Evolutionary conservation across 2,329 filamentous ascomycete genomes (phyloP), one percentile per base, ranked within the genome.

Genomic region (Aspergillus aculeatus): DNA sequence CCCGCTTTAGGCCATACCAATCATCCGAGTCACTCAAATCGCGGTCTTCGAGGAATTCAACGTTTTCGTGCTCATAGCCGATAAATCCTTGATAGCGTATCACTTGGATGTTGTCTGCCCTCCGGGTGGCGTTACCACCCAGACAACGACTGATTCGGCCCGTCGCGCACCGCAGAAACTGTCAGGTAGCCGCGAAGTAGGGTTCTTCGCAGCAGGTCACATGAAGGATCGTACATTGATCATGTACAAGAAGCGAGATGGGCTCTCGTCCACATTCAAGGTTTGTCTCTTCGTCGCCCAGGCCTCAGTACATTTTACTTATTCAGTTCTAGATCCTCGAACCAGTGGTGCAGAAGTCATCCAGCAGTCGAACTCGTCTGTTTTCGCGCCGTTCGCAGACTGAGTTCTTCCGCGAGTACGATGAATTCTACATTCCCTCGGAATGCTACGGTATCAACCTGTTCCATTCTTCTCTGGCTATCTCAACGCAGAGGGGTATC

Each of bases 191-290:
- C 91, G 95, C 72, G 95, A 99, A 71, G 93, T 99, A 21, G 91
- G 93, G 14, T 99, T 98, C 82, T 99, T 99, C 74, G 91, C 92
- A 16, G 95, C 92, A 1, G 95, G 94, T 10, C 87, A 90, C 61
- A 97, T 99, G 93, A 99, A 99, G 81, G 95, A 99, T 62, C 87
- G 95, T 7, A 93, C 90, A 65, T 81, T 99, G 7, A 87, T 99
- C 29, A 94, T 99, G 75, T 99, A 98, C 84, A 98, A 98, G 80
- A 96, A 96, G 74, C 91, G 92, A 63, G 95, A 98, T 73, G 89
- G 89, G 29, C 83, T 97, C 62, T 91, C 93, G 69, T 97, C 92
- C 24, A 96, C 90, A 0, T 98, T 99, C 84, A 98, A 86, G 72
- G 79, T 79, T 68, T 53, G 66, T 53, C 26, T 14, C 23, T n/a